Evolutionary conservation across 2,329 filamentous ascomycete species (phyloP), one percentile per base, ranked within the genome.

Genomic region (Paecilomyces dactylethromorphus): DNA sequence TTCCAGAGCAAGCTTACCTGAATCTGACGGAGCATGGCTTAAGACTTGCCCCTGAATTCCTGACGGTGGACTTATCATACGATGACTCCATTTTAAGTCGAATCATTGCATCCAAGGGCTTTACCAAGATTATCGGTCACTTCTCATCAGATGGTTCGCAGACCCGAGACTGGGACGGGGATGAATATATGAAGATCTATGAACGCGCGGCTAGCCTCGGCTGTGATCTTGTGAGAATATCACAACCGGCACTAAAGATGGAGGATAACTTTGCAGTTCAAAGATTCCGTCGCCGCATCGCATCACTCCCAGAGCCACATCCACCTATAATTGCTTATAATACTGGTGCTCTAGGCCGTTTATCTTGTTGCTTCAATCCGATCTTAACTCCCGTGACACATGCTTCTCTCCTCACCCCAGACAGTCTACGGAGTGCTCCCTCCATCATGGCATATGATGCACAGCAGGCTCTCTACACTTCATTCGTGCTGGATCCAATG

Each of bases 401-500:
- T 21, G 75, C 78, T 45, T 72, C 73, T 31, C 74, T 84, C 59
- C 72, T 79, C 22, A 64, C 73, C 12, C 70, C 80, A 53, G 72
- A 76, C 54, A 75, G 76, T 18, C 61, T 68, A 57, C 76, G 78
- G 45, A 69, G 81, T 31, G 76, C 73, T 35, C 81, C 78, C 32
- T 78, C 76, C 55, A 71, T 89, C 12, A 90, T 87, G 0, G 81
- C 87, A 0, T 74, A 80, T 10, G 82, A 89, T 60, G 84, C 87
- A 0, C 88, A 87, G 5, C 75, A 82, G 60, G 84, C 87, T 1
- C 78, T 91, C 0, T 90, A 86, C 65, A 79, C 84, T 3, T 86
- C 84, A 1, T 89, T 88, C 59, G 78, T 87, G 1, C 83, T 86
- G 56, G 86, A 91, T 49, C 81, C 86, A 0, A 85, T 92, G 79